Conservation (phyloP, 306 rosid species). For the Vigna radiata region DNA sequence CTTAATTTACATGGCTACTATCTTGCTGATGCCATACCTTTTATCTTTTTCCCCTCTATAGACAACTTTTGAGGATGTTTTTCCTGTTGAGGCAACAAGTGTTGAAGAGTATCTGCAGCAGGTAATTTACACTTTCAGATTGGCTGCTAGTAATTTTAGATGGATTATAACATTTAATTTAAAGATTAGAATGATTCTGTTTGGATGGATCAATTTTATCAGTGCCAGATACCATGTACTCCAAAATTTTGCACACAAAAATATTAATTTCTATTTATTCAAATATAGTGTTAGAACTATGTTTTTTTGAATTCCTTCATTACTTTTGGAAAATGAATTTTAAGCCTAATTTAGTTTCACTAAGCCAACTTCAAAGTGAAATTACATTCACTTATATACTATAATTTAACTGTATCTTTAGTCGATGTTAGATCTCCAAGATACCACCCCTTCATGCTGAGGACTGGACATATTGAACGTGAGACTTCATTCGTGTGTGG, state of each 20-base stretch:
- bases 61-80: slow-evolving; percentile 99
- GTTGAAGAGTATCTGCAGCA: slow-evolving; percentile 99
- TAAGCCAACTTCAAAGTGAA: too few species aligned
- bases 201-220: slow-evolving; percentile 1
- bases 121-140: slow-evolving; percentile 59
- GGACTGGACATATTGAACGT: too few species aligned
- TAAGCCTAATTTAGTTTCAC: too few species aligned
- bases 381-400: too few species aligned
- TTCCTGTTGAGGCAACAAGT: slow-evolving; percentile 96
- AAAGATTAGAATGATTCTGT: slow-evolving; percentile 2
- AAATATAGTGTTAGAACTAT: slow-evolving; percentile 25
- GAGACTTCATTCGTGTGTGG: too few species aligned
- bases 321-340: neutral
- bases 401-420: too few species aligned
- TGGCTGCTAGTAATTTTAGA: neutral
- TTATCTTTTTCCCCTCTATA: slow-evolving; percentile 41
- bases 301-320: slow-evolving; percentile 14
- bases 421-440: too few species aligned
- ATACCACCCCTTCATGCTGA: too few species aligned
- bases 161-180: too few species aligned
- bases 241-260: slow-evolving; percentile 24
- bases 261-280: slow-evolving; percentile 17
- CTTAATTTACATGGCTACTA: neutral
- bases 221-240: neutral
- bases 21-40: slow-evolving; percentile 43